phyloP scores from a whole-genome alignment of 371 early-diverging fungal genomes.

The Circinella minor region DNA sequence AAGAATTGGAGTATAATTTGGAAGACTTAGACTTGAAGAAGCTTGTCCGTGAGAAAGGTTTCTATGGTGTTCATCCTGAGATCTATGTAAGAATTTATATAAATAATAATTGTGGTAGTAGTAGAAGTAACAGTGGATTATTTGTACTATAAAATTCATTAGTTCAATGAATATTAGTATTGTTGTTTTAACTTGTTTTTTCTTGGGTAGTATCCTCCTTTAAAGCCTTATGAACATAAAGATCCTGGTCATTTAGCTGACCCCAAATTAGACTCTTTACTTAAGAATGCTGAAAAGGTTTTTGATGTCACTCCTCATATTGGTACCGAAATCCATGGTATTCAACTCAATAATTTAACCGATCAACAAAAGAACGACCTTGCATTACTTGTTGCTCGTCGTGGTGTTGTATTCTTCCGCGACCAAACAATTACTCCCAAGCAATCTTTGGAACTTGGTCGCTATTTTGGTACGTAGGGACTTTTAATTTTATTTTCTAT shows the following conservation, averaged over 20 bases:
- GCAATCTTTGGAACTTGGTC: constrained; percentile 58
- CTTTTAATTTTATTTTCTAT: no score
- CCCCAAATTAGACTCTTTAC: constrained; percentile 61
- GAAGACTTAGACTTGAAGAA: constrained; percentile 40
- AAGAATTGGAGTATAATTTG: constrained; percentile 25
- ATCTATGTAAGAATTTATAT: constrained; percentile 27
- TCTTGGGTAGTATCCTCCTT: constrained; percentile 36
- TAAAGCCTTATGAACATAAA: constrained; percentile 38
- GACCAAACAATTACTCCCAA: constrained; percentile 59
- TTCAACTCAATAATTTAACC: constrained; percentile 54
- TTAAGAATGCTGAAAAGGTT: constrained; percentile 56
- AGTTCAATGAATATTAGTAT: no score
- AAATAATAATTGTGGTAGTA: not conserved
- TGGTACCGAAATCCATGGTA: constrained; percentile 73
- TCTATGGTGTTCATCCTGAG: constrained; percentile 42
- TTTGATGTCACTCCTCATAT: constrained; percentile 66
- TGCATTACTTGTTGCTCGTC: constrained; percentile 59
- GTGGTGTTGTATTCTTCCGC: constrained; percentile 69
- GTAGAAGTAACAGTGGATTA: no score
- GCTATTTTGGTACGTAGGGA: constrained; percentile 39
- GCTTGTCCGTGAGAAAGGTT: constrained; percentile 39
- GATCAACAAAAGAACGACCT: constrained; percentile 63
- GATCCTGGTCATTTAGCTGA: constrained; percentile 57
- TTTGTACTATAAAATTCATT: no score
- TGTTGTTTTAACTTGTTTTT: no score